Base-by-base conservation (phyloP, 805 yeast species). In the Myxozyma neotropica region DNA sequence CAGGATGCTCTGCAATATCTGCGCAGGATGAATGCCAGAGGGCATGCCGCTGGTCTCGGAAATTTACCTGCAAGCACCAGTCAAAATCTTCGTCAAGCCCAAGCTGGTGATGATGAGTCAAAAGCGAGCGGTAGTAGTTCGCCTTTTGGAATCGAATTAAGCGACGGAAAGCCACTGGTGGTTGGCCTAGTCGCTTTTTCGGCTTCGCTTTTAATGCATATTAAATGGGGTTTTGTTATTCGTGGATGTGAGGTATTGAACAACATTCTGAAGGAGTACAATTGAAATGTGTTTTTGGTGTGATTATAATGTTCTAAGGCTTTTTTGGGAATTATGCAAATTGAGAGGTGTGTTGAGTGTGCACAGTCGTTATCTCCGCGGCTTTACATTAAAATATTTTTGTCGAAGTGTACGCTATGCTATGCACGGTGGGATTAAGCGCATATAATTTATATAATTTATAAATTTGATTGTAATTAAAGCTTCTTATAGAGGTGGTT, bases 111-210 rank as follows among this genome's bases (percentile, higher is more conserved):
- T 15, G 19, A 19, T 27, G 47, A 35, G 4, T 23, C 24, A 7
- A 26, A 31, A 29, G 6, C 43, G 21, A 19, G 24, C 8, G 13
- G 33, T 6, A 29, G 12, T 17, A 13, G 40, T 40, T 8, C 49
- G 4, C 13, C 51, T 26, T 12, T 44, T 5, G 42, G 48, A 13
- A 36, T 40, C 19, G 36, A 38, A 19, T 19, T 46, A n/a, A 51
- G 36, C 26, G 66, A 61, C 8, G 54, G 68, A 10, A 43, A 55
- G 23, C 63, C 57, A 35, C 48, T 65, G 26, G 66, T 62, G 4
- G 56, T 65, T 12, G 68, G 68, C 3, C 38, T 65, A 21, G 53
- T 65, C 17, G 64, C 68, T 23, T 60, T 58, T 54, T 65, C 68
- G 2, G 56, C 58, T 27, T 45, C 62, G 17, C 31, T 63, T 17